Percentiles rank a stretch among this genome's conserved stretches.
Evolutionary conservation across 2,329 filamentous ascomycete species (phyloP).

Genomic region (Penicillium nordicum): DNA sequence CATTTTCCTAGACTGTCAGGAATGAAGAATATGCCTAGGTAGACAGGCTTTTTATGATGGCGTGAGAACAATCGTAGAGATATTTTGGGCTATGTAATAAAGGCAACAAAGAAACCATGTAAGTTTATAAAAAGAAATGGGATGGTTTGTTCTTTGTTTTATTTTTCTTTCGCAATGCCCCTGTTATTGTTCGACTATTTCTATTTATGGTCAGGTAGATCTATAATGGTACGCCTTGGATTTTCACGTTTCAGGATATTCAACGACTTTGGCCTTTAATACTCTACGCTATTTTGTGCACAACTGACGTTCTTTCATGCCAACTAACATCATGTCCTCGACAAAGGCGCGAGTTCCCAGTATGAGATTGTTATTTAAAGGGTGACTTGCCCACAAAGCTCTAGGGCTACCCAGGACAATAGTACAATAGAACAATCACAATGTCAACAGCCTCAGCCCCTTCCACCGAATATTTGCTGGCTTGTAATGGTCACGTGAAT

Average conservation of each 20-base stretch:
- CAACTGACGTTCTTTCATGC: not conserved
- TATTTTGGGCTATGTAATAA: not conserved
- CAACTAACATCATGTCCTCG: not conserved
- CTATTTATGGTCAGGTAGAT: not conserved
- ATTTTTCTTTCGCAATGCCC: not conserved
- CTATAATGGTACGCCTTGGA: not conserved
- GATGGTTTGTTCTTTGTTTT: not conserved
- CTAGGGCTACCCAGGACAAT: not conserved
- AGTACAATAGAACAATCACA: not conserved
- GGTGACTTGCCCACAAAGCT: not conserved
- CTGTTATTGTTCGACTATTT: not conserved
- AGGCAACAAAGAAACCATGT: no score
- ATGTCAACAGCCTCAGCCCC: not conserved
- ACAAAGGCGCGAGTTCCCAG: not conserved
- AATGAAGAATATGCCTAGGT: not conserved
- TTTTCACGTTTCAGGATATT: not conserved
- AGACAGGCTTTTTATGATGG: not conserved
- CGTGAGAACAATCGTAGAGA: not conserved
- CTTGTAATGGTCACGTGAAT: not conserved
- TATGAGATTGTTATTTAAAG: not conserved
- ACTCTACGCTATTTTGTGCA: not conserved
- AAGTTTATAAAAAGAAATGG: not conserved
- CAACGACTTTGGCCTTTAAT: not conserved
- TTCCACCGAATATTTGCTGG: not conserved
- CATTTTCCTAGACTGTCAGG: not conserved